phyloP scores from a whole-genome alignment of 441 rosid species.

The Populus hybrid region DNA sequence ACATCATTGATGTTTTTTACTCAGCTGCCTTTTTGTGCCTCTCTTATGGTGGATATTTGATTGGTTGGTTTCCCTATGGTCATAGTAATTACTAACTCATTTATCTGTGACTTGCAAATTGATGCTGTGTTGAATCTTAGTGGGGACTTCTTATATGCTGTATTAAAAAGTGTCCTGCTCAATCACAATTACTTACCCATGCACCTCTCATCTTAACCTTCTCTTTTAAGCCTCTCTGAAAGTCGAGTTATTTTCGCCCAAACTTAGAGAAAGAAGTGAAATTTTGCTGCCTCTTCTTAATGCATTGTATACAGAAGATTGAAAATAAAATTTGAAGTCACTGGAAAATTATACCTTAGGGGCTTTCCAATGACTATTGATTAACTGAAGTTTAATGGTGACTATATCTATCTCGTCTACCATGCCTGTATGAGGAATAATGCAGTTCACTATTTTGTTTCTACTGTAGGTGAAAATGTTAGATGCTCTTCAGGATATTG shows the following conservation, averaged over 20 bases:
- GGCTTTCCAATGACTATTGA: background rate
- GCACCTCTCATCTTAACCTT: background rate
- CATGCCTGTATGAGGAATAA: constrained; percentile 4
- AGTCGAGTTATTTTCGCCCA: background rate
- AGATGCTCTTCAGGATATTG: constrained; percentile 97
- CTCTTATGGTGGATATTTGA: background rate
- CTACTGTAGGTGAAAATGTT: constrained; percentile 85
- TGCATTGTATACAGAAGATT: background rate
- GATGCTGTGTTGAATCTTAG: background rate
- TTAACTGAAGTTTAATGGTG: background rate
- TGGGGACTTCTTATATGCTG: background rate
- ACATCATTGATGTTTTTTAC: constrained; percentile 9
- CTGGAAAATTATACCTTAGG: background rate
- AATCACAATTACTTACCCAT: background rate
- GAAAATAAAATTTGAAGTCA: too few relatives aligned
- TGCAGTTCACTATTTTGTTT: constrained; percentile 18
- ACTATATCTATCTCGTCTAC: background rate
- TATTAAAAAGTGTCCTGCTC: background rate
- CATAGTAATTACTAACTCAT: background rate
- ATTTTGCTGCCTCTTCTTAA: background rate
- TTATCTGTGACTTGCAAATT: background rate
- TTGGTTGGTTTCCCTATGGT: background rate
- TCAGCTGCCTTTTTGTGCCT: background rate
- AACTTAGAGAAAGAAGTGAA: background rate
- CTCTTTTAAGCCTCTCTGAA: background rate